phyloP scores from a whole-genome alignment of 768 basidiomycete species.

The Peribolospora baueri region DNA sequence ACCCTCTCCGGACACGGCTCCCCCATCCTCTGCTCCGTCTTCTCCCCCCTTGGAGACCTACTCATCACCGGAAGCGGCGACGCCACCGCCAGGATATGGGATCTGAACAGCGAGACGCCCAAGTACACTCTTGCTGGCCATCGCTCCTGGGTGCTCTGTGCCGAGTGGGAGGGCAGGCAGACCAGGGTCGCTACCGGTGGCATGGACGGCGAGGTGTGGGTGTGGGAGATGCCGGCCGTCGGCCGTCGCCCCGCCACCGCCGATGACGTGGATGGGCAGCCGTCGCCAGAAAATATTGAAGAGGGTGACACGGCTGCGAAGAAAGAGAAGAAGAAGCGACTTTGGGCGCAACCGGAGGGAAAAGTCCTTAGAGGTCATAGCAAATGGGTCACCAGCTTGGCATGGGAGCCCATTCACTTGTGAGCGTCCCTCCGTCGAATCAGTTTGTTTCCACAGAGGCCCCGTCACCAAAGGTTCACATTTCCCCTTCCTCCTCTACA shows the following conservation, averaged over 20 bases:
- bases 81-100: slow-evolving; percentile 77
- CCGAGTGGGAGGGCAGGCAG: slow-evolving; percentile 91
- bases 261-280: no score
- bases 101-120: slow-evolving; percentile 75
- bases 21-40: slow-evolving; percentile 80
- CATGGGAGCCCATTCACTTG: slow-evolving; percentile 93
- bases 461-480: slow-evolving; percentile 3
- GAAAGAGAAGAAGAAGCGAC: not conserved
- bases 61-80: slow-evolving; percentile 93
- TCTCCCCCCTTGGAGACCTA: slow-evolving; percentile 73
- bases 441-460: not conserved
- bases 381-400: slow-evolving; percentile 84
- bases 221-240: not conserved
- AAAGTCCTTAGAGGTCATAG: slow-evolving; percentile 76
- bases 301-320: not conserved
- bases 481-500: slow-evolving; percentile 15
- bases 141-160: slow-evolving; percentile 85
- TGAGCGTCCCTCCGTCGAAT: slow-evolving; percentile 20
- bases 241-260: not conserved
- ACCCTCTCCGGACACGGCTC: slow-evolving; percentile 48
- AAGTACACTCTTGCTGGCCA: slow-evolving; percentile 70
- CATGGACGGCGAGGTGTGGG: slow-evolving; percentile 67
- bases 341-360: slow-evolving; percentile 56
- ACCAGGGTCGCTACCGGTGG: slow-evolving; percentile 76
- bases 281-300: no score